These are phyloP conservation scores for Nosema granulosis DNA, from an alignment of 371 early-diverging fungal species.

Conservation along the genomic window DNA sequence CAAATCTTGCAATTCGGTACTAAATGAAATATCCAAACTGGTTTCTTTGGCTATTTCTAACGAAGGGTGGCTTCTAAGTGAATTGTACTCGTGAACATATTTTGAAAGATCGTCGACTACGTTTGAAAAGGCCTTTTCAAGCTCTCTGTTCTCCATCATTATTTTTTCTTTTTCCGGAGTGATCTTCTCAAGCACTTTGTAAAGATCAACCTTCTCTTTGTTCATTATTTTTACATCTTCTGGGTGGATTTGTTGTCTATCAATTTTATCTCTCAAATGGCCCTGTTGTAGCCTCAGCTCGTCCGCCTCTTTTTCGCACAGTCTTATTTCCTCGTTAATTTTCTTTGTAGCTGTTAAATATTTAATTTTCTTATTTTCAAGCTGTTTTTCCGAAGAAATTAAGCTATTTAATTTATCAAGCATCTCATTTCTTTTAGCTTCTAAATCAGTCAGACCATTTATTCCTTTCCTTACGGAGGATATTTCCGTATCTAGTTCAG, in stretches of 20 bases:
- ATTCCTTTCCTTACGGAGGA: neutral
- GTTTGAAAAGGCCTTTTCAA: conserved; percentile 41
- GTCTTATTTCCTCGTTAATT: conserved; percentile 38
- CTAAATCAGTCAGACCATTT: conserved; percentile 21
- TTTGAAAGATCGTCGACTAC: conserved; percentile 57
- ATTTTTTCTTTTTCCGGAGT: conserved; percentile 62
- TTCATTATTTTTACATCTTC: conserved; percentile 77
- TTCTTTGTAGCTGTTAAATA: conserved; percentile 55
- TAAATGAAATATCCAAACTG: neutral
- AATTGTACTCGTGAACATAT: conserved; percentile 50
- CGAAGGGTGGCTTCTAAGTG: conserved; percentile 36
- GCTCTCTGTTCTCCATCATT: conserved; percentile 10
- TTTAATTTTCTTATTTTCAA: conserved; percentile 60
- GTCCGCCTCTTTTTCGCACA: conserved; percentile 52
- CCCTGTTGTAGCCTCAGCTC: conserved; percentile 35
- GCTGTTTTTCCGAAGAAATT: conserved; percentile 48
- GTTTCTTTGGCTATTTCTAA: conserved; percentile 43
- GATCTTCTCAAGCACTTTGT: conserved; percentile 61
- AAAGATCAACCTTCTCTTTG: conserved; percentile 68
- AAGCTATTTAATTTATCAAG: conserved; percentile 59
- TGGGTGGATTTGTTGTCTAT: conserved; percentile 72
- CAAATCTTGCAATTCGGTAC: neutral
- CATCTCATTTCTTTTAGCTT: conserved; percentile 53
- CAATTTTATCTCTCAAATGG: conserved; percentile 69
- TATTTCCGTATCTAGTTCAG: conserved; percentile 29